Conservation (phyloP, 2,329 filamentous ascomycete genomes). For the Fusarium buxicola region DNA sequence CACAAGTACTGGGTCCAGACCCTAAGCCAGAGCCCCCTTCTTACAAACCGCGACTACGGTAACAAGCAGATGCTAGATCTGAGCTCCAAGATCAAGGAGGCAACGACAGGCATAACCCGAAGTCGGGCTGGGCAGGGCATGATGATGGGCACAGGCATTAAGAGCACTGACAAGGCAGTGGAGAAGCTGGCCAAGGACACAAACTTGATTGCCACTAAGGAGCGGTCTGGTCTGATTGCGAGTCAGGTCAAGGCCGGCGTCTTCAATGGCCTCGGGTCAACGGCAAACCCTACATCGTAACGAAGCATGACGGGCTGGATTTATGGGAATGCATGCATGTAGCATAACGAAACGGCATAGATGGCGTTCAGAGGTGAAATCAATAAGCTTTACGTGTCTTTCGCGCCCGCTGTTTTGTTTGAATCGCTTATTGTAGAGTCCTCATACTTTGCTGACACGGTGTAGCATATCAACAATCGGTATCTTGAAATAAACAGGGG, state of each 20-base stretch:
- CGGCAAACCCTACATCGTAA: slow-evolving; percentile 30
- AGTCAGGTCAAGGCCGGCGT: slow-evolving; percentile 72
- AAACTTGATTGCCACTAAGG: slow-evolving; percentile 71
- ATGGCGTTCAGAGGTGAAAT: slow-evolving; percentile 47
- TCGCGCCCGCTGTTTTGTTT: background rate
- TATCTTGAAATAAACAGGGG: too few relatives aligned
- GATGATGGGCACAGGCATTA: slow-evolving; percentile 41
- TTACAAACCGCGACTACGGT: slow-evolving; percentile 92
- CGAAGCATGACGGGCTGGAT: slow-evolving; percentile 19
- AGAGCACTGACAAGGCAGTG: slow-evolving; percentile 59
- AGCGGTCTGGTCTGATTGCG: slow-evolving; percentile 71
- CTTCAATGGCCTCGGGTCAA: slow-evolving; percentile 60
- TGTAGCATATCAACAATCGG: too few relatives aligned
- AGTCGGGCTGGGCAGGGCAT: slow-evolving; percentile 44
- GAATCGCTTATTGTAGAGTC: background rate
- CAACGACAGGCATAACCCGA: slow-evolving; percentile 54
- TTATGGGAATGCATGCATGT: slow-evolving; percentile 38
- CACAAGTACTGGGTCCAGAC: slow-evolving; percentile 99
- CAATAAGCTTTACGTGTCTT: slow-evolving; percentile 20
- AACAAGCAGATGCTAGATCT: slow-evolving; percentile 94
- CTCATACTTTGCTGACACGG: background rate
- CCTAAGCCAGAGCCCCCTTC: slow-evolving; percentile 87
- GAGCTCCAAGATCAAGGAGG: slow-evolving; percentile 81
- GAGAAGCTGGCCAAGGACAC: slow-evolving; percentile 71
- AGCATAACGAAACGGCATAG: slow-evolving; percentile 42